These are phyloP conservation scores for Sungouiozyma ichnusensis DNA, from an alignment of 805 yeast species.

Conservation along the genomic window DNA sequence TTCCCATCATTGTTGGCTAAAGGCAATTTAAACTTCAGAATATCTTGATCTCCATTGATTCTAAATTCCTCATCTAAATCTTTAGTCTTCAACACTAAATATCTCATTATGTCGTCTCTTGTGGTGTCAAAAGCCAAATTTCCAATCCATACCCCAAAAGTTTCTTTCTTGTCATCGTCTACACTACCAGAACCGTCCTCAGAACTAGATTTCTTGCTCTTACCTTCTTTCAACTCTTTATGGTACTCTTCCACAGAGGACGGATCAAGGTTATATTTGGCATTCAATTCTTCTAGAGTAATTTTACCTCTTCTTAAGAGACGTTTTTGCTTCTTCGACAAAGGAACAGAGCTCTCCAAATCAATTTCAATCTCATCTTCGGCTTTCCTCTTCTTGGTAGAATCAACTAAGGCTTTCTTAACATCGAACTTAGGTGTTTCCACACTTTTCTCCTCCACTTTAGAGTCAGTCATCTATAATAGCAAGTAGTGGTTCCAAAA, in stretches of 20 bases:
- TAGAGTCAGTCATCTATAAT: neutral
- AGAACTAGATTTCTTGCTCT: conserved; percentile 7
- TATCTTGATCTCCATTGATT: conserved; percentile 42
- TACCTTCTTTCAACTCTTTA: conserved; percentile 29
- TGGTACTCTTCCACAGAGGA: conserved; percentile 28
- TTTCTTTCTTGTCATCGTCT: conserved; percentile 34
- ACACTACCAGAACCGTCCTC: conserved; percentile 27
- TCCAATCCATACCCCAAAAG: conserved; percentile 88
- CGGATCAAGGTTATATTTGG: conserved; percentile 31
- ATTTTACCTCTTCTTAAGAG: conserved; percentile 66
- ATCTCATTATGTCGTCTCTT: conserved; percentile 59
- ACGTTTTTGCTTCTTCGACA: conserved; percentile 87
- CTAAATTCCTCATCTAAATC: conserved; percentile 29
- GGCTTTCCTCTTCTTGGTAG: conserved; percentile 29
- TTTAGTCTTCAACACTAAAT: conserved; percentile 50
- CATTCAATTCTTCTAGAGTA: conserved; percentile 45
- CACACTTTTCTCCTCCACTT: conserved; percentile 19
- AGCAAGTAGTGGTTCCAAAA: no score
- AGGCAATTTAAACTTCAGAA: conserved; percentile 77
- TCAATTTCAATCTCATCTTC: conserved; percentile 59
- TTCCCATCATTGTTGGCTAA: conserved; percentile 43
- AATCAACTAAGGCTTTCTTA: conserved; percentile 27
- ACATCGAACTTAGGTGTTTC: conserved; percentile 12
- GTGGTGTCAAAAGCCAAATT: conserved; percentile 79
- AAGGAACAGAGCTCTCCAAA: conserved; percentile 60